phyloP scores from a whole-genome alignment of 352 stramenopile genomes.

The Globisporangium sylvaticum region DNA sequence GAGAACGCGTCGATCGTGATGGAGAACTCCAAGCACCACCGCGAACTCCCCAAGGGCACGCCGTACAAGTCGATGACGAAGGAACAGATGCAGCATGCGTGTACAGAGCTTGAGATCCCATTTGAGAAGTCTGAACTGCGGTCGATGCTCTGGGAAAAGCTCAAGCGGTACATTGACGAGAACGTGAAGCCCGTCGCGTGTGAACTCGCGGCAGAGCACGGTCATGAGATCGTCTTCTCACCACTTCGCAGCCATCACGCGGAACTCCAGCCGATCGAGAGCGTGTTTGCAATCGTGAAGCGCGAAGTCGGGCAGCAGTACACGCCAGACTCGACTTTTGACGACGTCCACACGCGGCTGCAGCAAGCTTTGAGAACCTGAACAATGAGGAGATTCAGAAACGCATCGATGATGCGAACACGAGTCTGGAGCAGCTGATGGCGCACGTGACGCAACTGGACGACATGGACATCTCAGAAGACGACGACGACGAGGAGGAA shows the following conservation, averaged over 20 bases:
- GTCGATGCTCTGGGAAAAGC: constrained; percentile 9
- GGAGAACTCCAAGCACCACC: constrained; percentile 7
- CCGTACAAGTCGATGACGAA: constrained; percentile 5
- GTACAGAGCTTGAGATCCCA: neutral
- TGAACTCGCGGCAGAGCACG: constrained; percentile 1
- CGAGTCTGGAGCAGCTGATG: constrained; percentile 6
- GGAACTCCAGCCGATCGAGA: constrained; percentile 9
- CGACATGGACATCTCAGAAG: neutral
- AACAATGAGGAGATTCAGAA: neutral
- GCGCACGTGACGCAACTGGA: constrained; percentile 7
- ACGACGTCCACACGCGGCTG: constrained; percentile 2
- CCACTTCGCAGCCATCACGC: neutral
- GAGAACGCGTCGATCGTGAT: constrained; percentile 10
- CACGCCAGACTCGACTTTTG: constrained; percentile 1
- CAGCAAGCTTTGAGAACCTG: constrained; percentile 7
- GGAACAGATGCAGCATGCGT: constrained; percentile 2
- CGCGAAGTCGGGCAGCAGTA: constrained; percentile 6
- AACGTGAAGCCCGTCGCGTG: constrained; percentile 6
- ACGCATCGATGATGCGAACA: constrained; percentile 9
- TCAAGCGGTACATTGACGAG: constrained; percentile 5
- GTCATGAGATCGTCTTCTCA: constrained; percentile 11
- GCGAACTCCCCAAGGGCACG: constrained; percentile 1
- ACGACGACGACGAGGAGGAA: neutral
- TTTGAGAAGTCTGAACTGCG: constrained; percentile 6
- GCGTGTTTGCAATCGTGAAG: neutral